A percentile compares a stretch with the other conserved stretches of the same genome.
These are phyloP conservation scores for Gymnopus androsaceus DNA, from an alignment of 1,284 basidiomycete species.

Conservation along the genomic window DNA sequence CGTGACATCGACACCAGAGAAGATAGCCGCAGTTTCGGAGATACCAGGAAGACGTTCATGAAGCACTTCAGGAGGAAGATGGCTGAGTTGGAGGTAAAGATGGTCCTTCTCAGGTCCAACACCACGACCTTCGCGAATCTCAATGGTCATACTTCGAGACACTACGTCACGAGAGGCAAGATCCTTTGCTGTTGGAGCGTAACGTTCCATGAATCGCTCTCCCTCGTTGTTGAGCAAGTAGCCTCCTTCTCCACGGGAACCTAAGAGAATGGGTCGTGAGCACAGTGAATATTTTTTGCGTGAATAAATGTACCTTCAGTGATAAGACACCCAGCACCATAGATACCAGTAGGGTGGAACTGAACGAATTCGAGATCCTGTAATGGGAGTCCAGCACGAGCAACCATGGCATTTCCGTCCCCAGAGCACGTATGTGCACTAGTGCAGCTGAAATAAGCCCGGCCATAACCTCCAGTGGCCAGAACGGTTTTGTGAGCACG, in stretches of 20 bases:
- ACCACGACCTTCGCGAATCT: slow-evolving; percentile 98
- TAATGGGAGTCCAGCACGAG: slow-evolving; percentile 92
- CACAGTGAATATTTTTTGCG: neutral
- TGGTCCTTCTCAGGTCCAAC: slow-evolving; percentile 99
- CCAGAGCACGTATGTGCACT: slow-evolving; percentile 99
- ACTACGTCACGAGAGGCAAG: slow-evolving; percentile 99
- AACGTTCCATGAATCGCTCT: slow-evolving; percentile 99
- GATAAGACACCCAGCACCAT: slow-evolving; percentile 98
- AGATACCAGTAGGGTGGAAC: slow-evolving; percentile 99
- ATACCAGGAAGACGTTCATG: slow-evolving; percentile 99
- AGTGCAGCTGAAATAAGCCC: slow-evolving; percentile 98
- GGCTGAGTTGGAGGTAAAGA: slow-evolving; percentile 95
- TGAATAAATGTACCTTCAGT: slow-evolving; percentile 77
- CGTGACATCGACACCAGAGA: slow-evolving; percentile 98
- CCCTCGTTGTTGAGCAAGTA: slow-evolving; percentile 99
- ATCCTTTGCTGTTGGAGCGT: slow-evolving; percentile 99
- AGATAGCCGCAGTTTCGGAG: slow-evolving; percentile 99
- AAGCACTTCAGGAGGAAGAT: slow-evolving; percentile 93
- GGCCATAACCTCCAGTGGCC: slow-evolving; percentile 98
- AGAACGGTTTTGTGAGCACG: slow-evolving; percentile 97
- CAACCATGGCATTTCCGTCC: slow-evolving; percentile 99
- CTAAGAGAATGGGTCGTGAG: slow-evolving; percentile 40
- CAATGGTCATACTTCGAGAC: slow-evolving; percentile 98
- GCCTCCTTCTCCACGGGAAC: slow-evolving; percentile 98
- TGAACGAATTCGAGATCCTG: slow-evolving; percentile 99